Evolutionary conservation across 2,329 filamentous ascomycete species (phyloP).

Genomic region (Trichophyton simii): DNA sequence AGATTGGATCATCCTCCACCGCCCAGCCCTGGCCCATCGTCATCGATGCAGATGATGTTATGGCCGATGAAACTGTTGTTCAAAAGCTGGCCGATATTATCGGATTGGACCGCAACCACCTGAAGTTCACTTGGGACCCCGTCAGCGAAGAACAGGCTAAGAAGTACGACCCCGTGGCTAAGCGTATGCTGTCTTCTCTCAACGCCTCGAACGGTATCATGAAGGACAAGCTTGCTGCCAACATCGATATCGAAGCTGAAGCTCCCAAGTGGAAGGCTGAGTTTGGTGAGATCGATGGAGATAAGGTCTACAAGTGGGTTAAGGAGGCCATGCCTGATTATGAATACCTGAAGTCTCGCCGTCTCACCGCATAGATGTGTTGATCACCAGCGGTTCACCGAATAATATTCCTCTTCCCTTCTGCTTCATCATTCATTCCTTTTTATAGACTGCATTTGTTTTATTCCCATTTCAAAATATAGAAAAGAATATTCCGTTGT

Average conservation of each 20-base stretch:
- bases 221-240: constrained; percentile 20
- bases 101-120: constrained; percentile 21
- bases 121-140: constrained; percentile 24
- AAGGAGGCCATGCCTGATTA: constrained; percentile 29
- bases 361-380: background rate
- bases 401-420: background rate
- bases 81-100: constrained; percentile 18
- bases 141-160: background rate
- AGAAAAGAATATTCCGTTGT: background rate
- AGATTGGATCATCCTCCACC: background rate
- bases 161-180: constrained; percentile 4
- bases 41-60: constrained; percentile 29
- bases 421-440: background rate
- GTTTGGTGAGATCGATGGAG: constrained; percentile 21
- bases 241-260: constrained; percentile 24
- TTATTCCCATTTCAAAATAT: background rate
- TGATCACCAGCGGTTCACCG: background rate
- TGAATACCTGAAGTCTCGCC: constrained; percentile 23
- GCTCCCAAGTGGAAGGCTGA: constrained; percentile 25
- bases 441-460: background rate
- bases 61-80: constrained; percentile 21
- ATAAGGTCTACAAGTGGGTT: constrained; percentile 19
- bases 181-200: constrained; percentile 21
- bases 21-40: constrained; percentile 18
- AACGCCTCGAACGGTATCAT: constrained; percentile 23